A percentile compares a stretch with the other conserved stretches of the same genome.
Conservation (phyloP, 2,329 filamentous ascomycete genomes). For the Leptographium lundbergii region DNA sequence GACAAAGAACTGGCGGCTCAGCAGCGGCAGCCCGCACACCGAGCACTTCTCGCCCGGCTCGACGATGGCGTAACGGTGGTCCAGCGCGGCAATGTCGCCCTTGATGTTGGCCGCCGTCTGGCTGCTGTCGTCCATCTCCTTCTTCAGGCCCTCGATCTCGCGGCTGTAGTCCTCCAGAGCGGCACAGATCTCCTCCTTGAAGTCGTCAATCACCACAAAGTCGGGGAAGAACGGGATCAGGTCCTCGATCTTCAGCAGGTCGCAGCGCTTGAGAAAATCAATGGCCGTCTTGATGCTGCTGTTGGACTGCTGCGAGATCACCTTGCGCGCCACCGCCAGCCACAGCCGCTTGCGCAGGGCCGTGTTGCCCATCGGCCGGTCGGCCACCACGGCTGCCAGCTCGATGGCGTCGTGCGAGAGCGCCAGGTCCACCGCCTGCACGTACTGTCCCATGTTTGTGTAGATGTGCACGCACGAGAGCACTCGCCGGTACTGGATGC, state of each 20-base stretch:
- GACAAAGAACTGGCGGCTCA: conserved; percentile 91
- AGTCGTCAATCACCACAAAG: conserved; percentile 97
- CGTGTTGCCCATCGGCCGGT: conserved; percentile 61
- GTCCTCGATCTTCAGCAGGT: conserved; percentile 88
- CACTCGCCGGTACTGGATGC: conserved; percentile 87
- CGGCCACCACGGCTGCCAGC: conserved; percentile 78
- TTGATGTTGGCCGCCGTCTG: conserved; percentile 85
- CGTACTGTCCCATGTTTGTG: conserved; percentile 88
- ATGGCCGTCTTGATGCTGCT: conserved; percentile 85
- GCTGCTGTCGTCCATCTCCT: conserved; percentile 92
- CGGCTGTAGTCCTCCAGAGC: conserved; percentile 89
- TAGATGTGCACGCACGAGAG: conserved; percentile 96
- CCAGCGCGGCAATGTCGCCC: conserved; percentile 72
- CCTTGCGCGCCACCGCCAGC: conserved; percentile 88
- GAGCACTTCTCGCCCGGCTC: conserved; percentile 94
- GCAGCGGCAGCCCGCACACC: conserved; percentile 69
- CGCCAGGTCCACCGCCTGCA: conserved; percentile 84
- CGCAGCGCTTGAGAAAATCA: conserved; percentile 82
- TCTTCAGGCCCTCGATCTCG: conserved; percentile 76
- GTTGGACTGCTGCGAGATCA: conserved; percentile 68
- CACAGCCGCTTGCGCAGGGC: conserved; percentile 84
- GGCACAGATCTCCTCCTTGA: conserved; percentile 94
- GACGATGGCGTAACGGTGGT: conserved; percentile 87
- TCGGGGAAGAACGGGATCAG: conserved; percentile 97
- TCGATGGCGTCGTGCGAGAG: conserved; percentile 83